Conservation (phyloP, 768 basidiomycete genomes). For the Leucocoprinus birnbaumii region DNA sequence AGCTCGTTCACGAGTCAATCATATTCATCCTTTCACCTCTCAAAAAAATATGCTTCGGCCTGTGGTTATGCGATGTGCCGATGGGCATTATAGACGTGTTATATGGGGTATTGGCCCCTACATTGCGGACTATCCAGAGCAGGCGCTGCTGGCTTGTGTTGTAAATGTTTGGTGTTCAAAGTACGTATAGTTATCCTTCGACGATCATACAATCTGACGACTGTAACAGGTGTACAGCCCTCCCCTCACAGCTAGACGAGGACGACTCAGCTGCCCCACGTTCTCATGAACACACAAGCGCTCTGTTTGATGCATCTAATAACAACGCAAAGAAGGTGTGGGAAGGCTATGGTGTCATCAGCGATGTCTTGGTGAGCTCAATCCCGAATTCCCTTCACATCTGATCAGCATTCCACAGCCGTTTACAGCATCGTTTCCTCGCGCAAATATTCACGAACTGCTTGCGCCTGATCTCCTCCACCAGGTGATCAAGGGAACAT, state of each 20-base stretch:
- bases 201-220: not conserved
- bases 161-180: constrained; percentile 26
- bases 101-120: constrained; percentile 25
- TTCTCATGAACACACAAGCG: not conserved
- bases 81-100: constrained; percentile 21
- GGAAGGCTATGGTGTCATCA: constrained; percentile 6
- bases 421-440: constrained; percentile 26
- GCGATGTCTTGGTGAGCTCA: not conserved
- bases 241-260: not conserved
- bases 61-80: constrained; percentile 19
- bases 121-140: constrained; percentile 29
- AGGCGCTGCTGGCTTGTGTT: constrained; percentile 19
- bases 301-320: not conserved
- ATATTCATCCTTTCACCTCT: not conserved
- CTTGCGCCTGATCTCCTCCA: constrained; percentile 29
- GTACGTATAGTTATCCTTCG: constrained; percentile 7
- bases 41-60: not conserved
- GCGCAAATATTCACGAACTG: constrained; percentile 30
- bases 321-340: not conserved
- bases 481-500: constrained; percentile 36
- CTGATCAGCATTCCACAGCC: constrained; percentile 19
- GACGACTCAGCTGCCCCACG: not conserved
- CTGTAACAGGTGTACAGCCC: constrained; percentile 6
- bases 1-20: not conserved
- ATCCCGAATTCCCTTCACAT: not conserved